Base-by-base conservation (phyloP, 1,284 basidiomycete genomes). In the Ceratorhiza oryzae-sativae region DNA sequence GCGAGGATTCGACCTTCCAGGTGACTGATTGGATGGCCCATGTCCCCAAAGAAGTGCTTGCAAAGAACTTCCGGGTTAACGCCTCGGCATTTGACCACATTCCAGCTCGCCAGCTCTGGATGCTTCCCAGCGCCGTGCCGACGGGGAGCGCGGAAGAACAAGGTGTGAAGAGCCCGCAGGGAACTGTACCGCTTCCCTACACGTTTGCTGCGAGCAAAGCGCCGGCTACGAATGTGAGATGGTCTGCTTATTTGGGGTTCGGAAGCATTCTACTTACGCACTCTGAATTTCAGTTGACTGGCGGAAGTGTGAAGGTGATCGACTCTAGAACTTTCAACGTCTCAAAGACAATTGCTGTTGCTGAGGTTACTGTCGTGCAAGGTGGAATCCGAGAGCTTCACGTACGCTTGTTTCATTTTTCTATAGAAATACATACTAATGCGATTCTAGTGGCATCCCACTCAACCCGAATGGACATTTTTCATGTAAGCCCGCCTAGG, bases 1-100 rank as follows among this genome's bases (percentile, higher is more conserved):
- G 83, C 79, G 89, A 90, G 78, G 87, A 90, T 77, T 81, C 81
- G 2, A 91, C 90, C 0, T 90, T 92, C 82, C 79, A 88, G 77
- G 86, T 89, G 72, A 75, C 75, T 59, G 80, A 81, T 67, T 80
- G 78, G 74, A 73, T 78, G n/a, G 77, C 87, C 1, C 90, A 91
- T 76, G 84, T 88, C 12, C 85, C 85, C 25, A 83, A 83, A 75
- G 83, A 84, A 81, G 89, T 90, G 34, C 82, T 93, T 32, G 30
- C 55, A 12, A 71, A 65, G 13, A 51, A 51, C 62, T 65, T 65
- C 34, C 46, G 34, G 13, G 48, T 65, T 48, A 53, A 65, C 49
- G 34, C 32, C 9, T 36, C 34, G 23, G 32, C 4, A 27, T 49
- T 34, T 39, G 67, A 60, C 55, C 32, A 86, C 87, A 60, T 73